A percentile compares a stretch with the other conserved stretches of the same genome.
Conservation (phyloP, 495 filamentous ascomycete species). For the Podospora sp. region DNA sequence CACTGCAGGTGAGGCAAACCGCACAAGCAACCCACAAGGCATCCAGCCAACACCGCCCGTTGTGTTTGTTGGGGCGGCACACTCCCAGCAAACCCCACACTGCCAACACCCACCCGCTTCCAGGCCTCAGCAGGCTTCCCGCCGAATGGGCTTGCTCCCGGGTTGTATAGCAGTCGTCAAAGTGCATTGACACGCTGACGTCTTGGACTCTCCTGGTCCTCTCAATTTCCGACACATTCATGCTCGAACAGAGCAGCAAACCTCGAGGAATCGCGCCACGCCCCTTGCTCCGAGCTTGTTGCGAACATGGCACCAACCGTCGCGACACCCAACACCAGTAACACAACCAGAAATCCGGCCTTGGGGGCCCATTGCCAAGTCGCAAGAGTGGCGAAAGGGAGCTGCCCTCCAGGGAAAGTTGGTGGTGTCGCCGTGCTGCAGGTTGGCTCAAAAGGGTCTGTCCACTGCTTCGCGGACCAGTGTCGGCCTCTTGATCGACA, state of each 20-base stretch:
- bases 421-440: slow-evolving; percentile 17
- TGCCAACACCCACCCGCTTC: neutral
- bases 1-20: slow-evolving; percentile 13
- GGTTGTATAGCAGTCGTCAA: neutral
- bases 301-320: neutral
- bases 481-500: slow-evolving; percentile 17
- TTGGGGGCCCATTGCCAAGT: neutral
- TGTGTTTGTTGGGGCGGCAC: neutral
- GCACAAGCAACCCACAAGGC: neutral
- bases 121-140: neutral
- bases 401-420: neutral
- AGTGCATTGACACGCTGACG: neutral
- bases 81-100: neutral
- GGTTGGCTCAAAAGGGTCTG: slow-evolving; percentile 7
- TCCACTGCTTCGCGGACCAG: slow-evolving; percentile 1
- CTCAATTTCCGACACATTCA: slow-evolving; percentile 1
- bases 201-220: neutral
- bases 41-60: neutral
- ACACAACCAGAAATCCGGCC: neutral
- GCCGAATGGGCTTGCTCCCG: neutral
- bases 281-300: neutral
- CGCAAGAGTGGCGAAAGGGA: neutral
- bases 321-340: neutral
- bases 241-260: neutral
- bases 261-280: neutral